phyloP scores from a whole-genome alignment of 176 grass and related monocot species.

The Dendrocalamus sinicus region DNA sequence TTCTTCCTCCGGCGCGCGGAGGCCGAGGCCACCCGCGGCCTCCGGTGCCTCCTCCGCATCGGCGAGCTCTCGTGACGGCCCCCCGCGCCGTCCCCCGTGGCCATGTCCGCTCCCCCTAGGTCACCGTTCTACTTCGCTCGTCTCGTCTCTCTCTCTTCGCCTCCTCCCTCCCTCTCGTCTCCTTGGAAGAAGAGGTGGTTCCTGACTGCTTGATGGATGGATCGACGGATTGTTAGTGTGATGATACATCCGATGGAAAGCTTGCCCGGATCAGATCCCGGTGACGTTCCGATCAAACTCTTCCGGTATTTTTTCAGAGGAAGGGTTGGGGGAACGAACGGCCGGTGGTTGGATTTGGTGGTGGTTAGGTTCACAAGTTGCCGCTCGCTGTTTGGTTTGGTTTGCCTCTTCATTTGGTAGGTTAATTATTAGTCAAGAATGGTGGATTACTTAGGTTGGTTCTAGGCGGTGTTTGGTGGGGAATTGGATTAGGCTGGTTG shows the following conservation, averaged over 20 bases:
- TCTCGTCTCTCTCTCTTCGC: not conserved
- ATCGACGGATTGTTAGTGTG: not conserved
- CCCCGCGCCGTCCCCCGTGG: not conserved
- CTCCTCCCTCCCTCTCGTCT: not conserved
- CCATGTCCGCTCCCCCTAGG: not conserved
- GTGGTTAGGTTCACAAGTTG: slow-evolving; percentile 27
- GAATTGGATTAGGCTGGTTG: not conserved
- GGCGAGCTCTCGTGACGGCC: slow-evolving; percentile 44
- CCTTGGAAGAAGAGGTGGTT: not conserved
- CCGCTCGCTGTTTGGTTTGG: not conserved
- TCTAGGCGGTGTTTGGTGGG: slow-evolving; percentile 24
- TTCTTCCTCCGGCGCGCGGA: slow-evolving; percentile 40
- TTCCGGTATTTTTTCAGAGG: slow-evolving; percentile 82
- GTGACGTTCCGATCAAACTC: slow-evolving; percentile 38
- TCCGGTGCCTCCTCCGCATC: slow-evolving; percentile 65
- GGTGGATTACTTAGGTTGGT: slow-evolving; percentile 13
- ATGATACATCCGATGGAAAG: slow-evolving; percentile 12
- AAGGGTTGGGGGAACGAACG: slow-evolving; percentile 9
- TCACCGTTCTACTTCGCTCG: not conserved
- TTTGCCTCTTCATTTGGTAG: slow-evolving; percentile 31
- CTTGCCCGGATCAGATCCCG: slow-evolving; percentile 49
- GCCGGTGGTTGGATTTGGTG: slow-evolving; percentile 57
- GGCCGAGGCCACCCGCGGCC: slow-evolving; percentile 54
- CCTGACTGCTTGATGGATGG: not conserved
- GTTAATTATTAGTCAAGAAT: slow-evolving; percentile 2